phyloP scores from a whole-genome alignment of 1,139 yeast genomes.

The Zygotorulaspora mrakii region DNA sequence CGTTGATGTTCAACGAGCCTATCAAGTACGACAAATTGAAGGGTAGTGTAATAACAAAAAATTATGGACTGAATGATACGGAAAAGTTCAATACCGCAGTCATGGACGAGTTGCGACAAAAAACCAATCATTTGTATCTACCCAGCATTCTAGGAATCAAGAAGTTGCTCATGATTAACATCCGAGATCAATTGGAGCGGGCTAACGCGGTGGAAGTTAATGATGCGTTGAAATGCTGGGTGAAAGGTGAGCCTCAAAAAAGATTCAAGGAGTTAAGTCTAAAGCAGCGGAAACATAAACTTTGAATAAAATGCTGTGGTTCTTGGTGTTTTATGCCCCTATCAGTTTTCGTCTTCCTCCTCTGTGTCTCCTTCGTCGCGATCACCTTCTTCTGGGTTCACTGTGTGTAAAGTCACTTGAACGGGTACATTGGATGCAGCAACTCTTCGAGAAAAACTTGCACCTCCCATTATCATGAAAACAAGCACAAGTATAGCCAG shows the following conservation, averaged over 20 bases:
- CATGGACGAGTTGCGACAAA: slow-evolving; percentile 44
- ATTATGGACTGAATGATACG: slow-evolving; percentile 45
- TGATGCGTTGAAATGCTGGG: slow-evolving; percentile 66
- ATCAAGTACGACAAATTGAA: slow-evolving; percentile 58
- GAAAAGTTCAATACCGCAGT: slow-evolving; percentile 61
- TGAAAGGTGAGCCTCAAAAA: slow-evolving; percentile 68
- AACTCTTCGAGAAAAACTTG: slow-evolving; percentile 42
- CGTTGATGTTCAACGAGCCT: slow-evolving; percentile 65
- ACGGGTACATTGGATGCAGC: slow-evolving; percentile 33
- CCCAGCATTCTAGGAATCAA: slow-evolving; percentile 63
- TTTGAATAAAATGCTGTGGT: no score
- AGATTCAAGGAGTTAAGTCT: slow-evolving; percentile 56
- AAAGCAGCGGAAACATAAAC: slow-evolving; percentile 59
- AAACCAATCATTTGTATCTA: slow-evolving; percentile 50
- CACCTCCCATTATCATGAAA: slow-evolving; percentile 47
- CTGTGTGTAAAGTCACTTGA: slow-evolving; percentile 34
- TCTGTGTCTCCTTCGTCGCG: slow-evolving; percentile 20
- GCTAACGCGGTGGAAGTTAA: slow-evolving; percentile 66
- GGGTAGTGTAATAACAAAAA: slow-evolving; percentile 61
- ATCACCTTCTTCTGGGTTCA: slow-evolving; percentile 33
- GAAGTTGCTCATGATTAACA: slow-evolving; percentile 46
- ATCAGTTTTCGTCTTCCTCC: slow-evolving; percentile 4
- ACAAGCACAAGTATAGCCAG: slow-evolving; percentile 43
- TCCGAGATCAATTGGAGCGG: slow-evolving; percentile 45
- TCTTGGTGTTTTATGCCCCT: no score